phyloP scores from a whole-genome alignment of 441 rosid genomes.

The Cnidoscolus chayamansa region DNA sequence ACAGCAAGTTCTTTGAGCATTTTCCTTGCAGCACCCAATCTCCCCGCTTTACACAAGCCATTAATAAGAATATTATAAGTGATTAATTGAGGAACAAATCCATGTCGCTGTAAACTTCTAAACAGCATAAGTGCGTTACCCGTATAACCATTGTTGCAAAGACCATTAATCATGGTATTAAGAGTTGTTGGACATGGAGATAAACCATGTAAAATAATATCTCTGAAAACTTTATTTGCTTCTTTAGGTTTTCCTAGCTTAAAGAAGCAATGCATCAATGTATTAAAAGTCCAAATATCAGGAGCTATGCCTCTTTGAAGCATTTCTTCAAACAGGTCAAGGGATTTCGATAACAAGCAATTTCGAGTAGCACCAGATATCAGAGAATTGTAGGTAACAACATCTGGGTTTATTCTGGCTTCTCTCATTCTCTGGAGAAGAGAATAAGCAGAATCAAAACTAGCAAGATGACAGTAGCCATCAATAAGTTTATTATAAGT shows the following conservation, averaged over 20 bases:
- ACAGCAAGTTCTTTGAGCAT: conserved; percentile 49
- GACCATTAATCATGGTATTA: conserved; percentile 71
- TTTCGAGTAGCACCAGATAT: conserved; percentile 54
- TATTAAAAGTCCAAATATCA: conserved; percentile 75
- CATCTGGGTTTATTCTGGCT: conserved; percentile 60
- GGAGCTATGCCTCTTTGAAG: conserved; percentile 46
- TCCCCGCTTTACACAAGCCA: conserved; percentile 63
- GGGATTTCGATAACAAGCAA: conserved; percentile 33
- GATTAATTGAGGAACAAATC: conserved; percentile 49
- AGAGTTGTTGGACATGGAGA: conserved; percentile 47
- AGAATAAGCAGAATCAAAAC: conserved; percentile 55
- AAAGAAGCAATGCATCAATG: conserved; percentile 71
- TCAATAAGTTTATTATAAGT: conserved; percentile 61
- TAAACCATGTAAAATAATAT: conserved; percentile 36
- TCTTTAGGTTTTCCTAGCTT: conserved; percentile 59
- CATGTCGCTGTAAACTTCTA: conserved; percentile 46
- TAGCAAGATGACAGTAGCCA: conserved; percentile 57
- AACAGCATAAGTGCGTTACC: conserved; percentile 55
- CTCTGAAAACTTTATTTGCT: conserved; percentile 49
- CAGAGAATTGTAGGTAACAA: conserved; percentile 61
- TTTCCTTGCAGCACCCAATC: conserved; percentile 46
- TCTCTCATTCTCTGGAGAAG: conserved; percentile 58
- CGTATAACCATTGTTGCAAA: conserved; percentile 56
- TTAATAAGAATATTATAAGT: conserved; percentile 69
- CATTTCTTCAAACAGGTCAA: conserved; percentile 81